Evolutionary conservation across 345 rosid genomes (phyloP), one percentile per base, ranked within the genome.

Genomic region (Lepidium sativum): DNA sequence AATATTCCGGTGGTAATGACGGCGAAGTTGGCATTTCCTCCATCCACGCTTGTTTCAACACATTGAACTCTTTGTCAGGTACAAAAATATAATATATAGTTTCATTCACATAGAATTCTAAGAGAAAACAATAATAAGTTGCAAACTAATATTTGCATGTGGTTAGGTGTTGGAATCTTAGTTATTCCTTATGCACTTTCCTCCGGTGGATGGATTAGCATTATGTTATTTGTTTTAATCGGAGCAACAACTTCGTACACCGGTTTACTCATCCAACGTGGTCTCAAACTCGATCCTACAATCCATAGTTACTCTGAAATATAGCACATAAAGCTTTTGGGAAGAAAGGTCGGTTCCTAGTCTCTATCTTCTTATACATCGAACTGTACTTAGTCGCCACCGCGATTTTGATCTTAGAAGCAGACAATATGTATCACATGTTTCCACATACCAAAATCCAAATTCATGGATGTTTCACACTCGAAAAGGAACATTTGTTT

Each of bases 151-250:
- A 25, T 5, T 4, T 8, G 32, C 6, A 35, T 55, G 32, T 20
- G 37, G 44, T 37, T 55, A 55, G 45, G 61, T 55, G 45, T 55
- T 55, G 61, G 61, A 37, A 55, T 55, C 18, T 55, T 55, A 45
- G 61, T 32, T 12, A 13, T 55, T 8, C 61, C 61, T 55, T 55
- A 55, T 37, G 61, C 61, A 55, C 45, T 55, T 55, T 9, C 60
- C 1, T 55, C 60, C 0, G 44, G 60, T 20, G 44, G 60, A 55
- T 55, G 60, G 60, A 54, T 35, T 6, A 35, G 60, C 11, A 11
- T 35, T 54, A 1, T 55, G 0, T 37, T 55, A 4, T 38, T 56
- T 18, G 2, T 56, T 56, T 2, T 56, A 8, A 56, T n/a, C 4
- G 61, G 61, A 21, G 61, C 18, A 38, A 56, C 45, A 8, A 56